These are phyloP conservation scores for Melastoma malabathricum DNA, from an alignment of 345 rosid species.

Conservation along the genomic window DNA sequence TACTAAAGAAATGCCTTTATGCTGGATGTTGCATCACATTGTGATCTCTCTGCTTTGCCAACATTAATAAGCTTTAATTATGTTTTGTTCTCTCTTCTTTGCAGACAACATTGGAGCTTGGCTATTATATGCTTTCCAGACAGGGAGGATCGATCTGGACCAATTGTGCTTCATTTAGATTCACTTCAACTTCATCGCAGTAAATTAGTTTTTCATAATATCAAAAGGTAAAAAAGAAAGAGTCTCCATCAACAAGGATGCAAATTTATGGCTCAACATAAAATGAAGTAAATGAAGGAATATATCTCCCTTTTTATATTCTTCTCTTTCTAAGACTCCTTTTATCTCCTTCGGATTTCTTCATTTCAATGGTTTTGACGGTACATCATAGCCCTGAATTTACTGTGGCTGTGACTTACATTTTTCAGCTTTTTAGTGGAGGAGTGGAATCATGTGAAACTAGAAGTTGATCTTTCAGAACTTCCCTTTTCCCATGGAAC, in stretches of 20 bases:
- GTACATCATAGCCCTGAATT: not conserved
- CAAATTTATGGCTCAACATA: not conserved
- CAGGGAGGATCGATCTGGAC: conserved; percentile 63
- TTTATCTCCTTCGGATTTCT: too few species aligned
- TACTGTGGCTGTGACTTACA: not conserved
- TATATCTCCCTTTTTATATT: not conserved
- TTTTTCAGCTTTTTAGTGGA: conserved; percentile 50
- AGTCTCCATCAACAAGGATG: not conserved
- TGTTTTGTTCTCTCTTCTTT: not conserved
- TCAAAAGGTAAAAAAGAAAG: conserved; percentile 49
- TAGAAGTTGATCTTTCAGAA: conserved; percentile 34
- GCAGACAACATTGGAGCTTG: conserved; percentile 92
- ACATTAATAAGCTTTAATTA: not conserved
- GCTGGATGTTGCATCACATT: too few species aligned
- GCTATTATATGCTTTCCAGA: conserved; percentile 81
- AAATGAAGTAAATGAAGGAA: not conserved
- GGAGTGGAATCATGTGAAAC: conserved; percentile 65
- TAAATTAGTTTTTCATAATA: conserved; percentile 42
- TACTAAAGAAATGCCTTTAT: too few species aligned
- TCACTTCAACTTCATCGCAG: conserved; percentile 65
- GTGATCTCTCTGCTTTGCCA: not conserved
- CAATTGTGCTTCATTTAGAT: conserved; percentile 81
- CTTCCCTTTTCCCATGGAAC: conserved; percentile 41
- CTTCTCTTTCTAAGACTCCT: too few species aligned
- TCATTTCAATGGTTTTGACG: not conserved